Evolutionary conservation across 208 protist species (phyloP).

Genomic region (Naegleria gruberi): DNA sequence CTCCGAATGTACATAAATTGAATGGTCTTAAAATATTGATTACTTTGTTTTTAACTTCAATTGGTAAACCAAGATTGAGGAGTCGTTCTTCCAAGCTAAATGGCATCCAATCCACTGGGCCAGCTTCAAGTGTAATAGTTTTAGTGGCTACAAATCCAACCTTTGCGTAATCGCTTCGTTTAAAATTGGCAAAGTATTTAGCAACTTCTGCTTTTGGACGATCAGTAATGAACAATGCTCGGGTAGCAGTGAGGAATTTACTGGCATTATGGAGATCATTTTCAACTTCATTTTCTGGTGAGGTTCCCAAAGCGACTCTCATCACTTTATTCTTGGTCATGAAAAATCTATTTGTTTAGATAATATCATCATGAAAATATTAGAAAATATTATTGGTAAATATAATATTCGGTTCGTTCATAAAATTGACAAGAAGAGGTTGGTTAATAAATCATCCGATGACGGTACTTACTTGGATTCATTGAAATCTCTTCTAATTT

Average conservation of each 20-base stretch:
- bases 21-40: conserved; percentile 37
- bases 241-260: conserved; percentile 31
- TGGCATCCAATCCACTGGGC: conserved; percentile 34
- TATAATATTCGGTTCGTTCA: not conserved
- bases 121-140: conserved; percentile 36
- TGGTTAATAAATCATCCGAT: no score
- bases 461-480: conserved; percentile 16
- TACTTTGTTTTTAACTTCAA: conserved; percentile 42
- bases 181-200: conserved; percentile 41
- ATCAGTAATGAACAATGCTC: conserved; percentile 49
- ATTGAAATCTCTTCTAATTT: conserved; percentile 36
- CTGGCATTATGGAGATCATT: conserved; percentile 34
- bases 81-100: conserved; percentile 42
- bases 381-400: not conserved
- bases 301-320: conserved; percentile 38
- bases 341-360: conserved; percentile 35
- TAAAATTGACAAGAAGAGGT: no score
- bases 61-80: conserved; percentile 31
- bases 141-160: conserved; percentile 38
- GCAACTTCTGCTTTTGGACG: conserved; percentile 38
- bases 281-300: conserved; percentile 34
- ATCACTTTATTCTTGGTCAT: conserved; percentile 55
- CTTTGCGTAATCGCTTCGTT: conserved; percentile 39
- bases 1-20: conserved; percentile 37
- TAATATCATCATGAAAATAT: not conserved